These are phyloP conservation scores for Clitopilus hobsonii DNA, from an alignment of 768 basidiomycete genomes.

Conservation along the genomic window DNA sequence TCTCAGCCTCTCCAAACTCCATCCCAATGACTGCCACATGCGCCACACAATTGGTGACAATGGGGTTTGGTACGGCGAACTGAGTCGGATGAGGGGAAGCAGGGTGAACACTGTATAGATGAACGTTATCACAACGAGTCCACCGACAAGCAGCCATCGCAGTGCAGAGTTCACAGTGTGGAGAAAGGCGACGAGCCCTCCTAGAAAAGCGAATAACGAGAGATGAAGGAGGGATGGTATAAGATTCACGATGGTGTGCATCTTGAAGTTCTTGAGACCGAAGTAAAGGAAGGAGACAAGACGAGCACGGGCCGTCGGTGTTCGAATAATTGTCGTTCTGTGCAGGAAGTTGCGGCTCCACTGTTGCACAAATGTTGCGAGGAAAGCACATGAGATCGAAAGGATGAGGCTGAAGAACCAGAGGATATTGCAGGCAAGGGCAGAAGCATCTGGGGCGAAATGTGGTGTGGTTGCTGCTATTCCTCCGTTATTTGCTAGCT, in stretches of 20 bases:
- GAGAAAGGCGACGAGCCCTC: not conserved
- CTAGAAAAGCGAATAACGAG: not conserved
- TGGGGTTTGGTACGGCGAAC: not conserved
- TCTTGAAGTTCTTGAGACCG: not conserved
- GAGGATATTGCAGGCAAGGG: not conserved
- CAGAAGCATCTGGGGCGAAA: not conserved
- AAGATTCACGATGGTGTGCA: not conserved
- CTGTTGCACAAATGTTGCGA: not conserved
- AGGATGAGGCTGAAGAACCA: not conserved
- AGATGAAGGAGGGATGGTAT: not conserved
- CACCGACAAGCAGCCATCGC: not conserved
- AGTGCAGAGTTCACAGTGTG: not conserved
- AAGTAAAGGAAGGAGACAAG: not conserved
- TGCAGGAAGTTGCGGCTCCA: not conserved
- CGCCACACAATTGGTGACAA: not conserved
- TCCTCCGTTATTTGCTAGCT: not conserved
- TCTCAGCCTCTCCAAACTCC: not conserved
- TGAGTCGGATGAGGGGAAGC: not conserved
- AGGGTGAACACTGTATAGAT: not conserved
- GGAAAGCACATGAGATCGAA: not conserved
- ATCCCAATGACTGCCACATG: not conserved
- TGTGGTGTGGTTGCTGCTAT: not conserved
- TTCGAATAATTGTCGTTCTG: not conserved
- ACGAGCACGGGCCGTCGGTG: not conserved
- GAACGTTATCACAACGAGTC: not conserved